Base-by-base conservation (phyloP, 176 grass and related monocot genomes). In the Musa troglodytarum region DNA sequence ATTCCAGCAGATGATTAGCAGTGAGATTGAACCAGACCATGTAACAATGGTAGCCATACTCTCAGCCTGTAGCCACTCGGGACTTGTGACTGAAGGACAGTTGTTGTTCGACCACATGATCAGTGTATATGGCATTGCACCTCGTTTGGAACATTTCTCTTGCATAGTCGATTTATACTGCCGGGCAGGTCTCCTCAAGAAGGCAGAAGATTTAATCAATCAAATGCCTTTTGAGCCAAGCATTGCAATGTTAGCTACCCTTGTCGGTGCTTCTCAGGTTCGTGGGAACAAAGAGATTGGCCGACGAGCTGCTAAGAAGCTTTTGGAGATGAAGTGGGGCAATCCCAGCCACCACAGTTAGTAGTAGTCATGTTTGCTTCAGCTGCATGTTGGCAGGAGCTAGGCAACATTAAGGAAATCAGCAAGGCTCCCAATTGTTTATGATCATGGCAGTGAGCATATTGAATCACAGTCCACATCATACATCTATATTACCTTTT, bases 21-120 rank as follows among this genome's bases (percentile, higher is more conserved):
- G 34, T 73, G 78, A 69, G 9, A 65, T 80, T 17, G 22, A 80
- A 50, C 78, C 78, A 73, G 78, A 73, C 43, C 69, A 80, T 53
- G 58, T 80, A 28, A 63, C 78, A 17, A 73, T 80, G 78, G 69
- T 80, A 56, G 78, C 69, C 50, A 19, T 80, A 34, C 69, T 80
- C 15, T 72, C 78, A 65, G 68, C 69, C 13, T 80, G 78, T 28
- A 80, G 78, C 69, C 78, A 80, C 14, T 80, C 78, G 50, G 56
- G 68, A 50, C 68, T 80, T 53, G 56, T 80, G 26, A 28, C 56
- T 2, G 21, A 80, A 65, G 69, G 69, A 5, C n/a, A 63, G 16
- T 53, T 13, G 14, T 49, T 73, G 13, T 65, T 80, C 19, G 58
- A 73, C 8, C 11, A 80, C 16, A 73, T 80, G 78, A 16, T 53